These are phyloP conservation scores for Paramecium biaurelia DNA, from an alignment of 73 alveolate genomes.

Conservation along the genomic window DNA sequence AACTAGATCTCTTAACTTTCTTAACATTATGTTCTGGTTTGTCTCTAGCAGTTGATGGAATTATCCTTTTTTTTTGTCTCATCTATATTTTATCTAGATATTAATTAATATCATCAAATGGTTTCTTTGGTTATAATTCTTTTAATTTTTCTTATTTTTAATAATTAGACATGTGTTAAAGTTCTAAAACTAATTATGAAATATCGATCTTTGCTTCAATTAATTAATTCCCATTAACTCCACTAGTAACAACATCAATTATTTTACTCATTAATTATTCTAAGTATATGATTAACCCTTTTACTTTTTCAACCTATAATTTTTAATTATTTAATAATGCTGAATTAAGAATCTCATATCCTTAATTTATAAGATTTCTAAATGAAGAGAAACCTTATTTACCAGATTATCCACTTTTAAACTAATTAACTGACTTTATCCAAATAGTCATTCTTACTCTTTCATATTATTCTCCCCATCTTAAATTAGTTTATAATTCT, in stretches of 20 bases:
- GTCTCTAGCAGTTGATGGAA: neutral
- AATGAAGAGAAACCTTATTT: neutral
- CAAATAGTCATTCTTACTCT: neutral
- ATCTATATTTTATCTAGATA: neutral
- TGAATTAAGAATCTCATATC: neutral
- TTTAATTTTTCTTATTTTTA: neutral
- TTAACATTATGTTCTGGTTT: neutral
- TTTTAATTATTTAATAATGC: neutral
- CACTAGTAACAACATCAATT: neutral
- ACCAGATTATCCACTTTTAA: neutral
- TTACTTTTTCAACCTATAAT: neutral
- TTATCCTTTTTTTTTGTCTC: neutral
- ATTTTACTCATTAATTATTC: constrained; percentile 15
- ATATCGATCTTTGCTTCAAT: neutral
- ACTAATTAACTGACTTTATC: neutral
- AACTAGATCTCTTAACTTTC: neutral
- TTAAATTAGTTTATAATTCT: neutral
- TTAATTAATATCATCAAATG: constrained; percentile 20
- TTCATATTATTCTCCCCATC: constrained; percentile 42
- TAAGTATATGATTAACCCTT: neutral
- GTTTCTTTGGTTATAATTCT: constrained; percentile 2
- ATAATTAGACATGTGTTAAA: neutral
- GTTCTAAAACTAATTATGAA: neutral
- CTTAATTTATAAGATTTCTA: neutral
- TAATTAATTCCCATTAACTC: neutral